Conservation (phyloP, 2,329 filamentous ascomycete genomes). For the Verticillium tricorpus region DNA sequence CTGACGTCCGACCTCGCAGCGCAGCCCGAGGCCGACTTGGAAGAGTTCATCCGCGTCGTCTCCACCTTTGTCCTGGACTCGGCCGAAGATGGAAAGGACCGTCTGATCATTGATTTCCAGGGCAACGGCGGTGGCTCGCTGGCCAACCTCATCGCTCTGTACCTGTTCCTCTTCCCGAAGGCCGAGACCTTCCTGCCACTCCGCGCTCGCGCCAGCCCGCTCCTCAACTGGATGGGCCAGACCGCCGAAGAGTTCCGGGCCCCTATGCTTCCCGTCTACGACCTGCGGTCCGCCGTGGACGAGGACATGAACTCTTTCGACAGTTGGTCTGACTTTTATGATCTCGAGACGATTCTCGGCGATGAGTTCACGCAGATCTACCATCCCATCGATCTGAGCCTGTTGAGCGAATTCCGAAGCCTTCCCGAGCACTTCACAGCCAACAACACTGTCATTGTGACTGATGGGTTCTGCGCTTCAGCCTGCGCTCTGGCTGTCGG, state of each 20-base stretch:
- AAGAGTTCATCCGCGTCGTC: slow-evolving; percentile 2
- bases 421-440: slow-evolving; percentile 24
- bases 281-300: slow-evolving; percentile 13
- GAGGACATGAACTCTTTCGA: slow-evolving; percentile 5
- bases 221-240: slow-evolving; percentile 8
- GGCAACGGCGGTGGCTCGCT: slow-evolving; percentile 54
- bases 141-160: slow-evolving; percentile 6
- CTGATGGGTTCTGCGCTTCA: slow-evolving; percentile 17
- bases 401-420: neutral
- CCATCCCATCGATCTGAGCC: slow-evolving; percentile 2
- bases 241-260: neutral
- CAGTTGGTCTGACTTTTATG: slow-evolving; percentile 37
- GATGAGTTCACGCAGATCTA: slow-evolving; percentile 30
- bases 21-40: neutral
- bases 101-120: slow-evolving; percentile 60
- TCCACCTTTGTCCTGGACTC: slow-evolving; percentile 40
- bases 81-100: slow-evolving; percentile 43
- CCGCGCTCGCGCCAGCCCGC: slow-evolving; percentile 8
- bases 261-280: slow-evolving; percentile 4
- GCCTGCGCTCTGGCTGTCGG: slow-evolving; percentile 16
- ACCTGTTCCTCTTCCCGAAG: slow-evolving; percentile 7
- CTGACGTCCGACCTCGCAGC: neutral
- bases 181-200: slow-evolving; percentile 6
- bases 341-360: slow-evolving; percentile 24
- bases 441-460: slow-evolving; percentile 17